Evolutionary conservation across 2,329 filamentous ascomycete species (phyloP), one percentile per base, ranked within the genome.

Genomic region (Penicillium sp.): DNA sequence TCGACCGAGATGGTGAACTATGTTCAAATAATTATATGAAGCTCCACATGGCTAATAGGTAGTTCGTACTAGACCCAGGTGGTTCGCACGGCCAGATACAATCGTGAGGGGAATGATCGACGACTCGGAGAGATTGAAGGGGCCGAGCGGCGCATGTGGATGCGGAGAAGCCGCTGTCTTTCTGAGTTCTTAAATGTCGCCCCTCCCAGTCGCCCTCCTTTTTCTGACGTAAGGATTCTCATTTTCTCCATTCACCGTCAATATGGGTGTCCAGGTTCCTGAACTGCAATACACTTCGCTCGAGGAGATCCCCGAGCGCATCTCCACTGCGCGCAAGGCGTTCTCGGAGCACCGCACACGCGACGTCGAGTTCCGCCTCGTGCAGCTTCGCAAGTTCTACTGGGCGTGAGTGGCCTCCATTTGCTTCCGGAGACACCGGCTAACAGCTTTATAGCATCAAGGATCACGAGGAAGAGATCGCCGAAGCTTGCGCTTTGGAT

Each of bases 361-460:
- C 69, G 82, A 89, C 49, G 70, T 96, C 55, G 82, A 89, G 65
- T 97, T 88, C 77, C 86, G 94, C 58, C 79, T 92, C 58, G 80
- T 84, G 49, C 94, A 97, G 80, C 84, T 99, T 56, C 88, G 92
- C 64, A 93, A 91, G 81, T 85, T 97, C 51, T 97, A 96, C 79
- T 97, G 94, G 94, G 91, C 83, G 78, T 81, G 61, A 73, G 73
- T 68, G 18, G 39, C 36, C 42, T 38, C 5, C 7, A 21, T 34
- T 44, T 26, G 6, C n/a, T n/a, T 21, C 29, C 26, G 13, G 23
- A 42, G 18, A 39, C 33, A 18, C 28, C 44, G n/a, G 43, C 52
- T 63, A 43, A 61, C 58, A 18, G 21, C 13, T 51, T 31, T 18
- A 50, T 49, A 80, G 78, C 7, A 72, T 96, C 61, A 85, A 85